Evolutionary conservation across 805 yeast species (phyloP).

Genomic region (Nakazawaea sp.): DNA sequence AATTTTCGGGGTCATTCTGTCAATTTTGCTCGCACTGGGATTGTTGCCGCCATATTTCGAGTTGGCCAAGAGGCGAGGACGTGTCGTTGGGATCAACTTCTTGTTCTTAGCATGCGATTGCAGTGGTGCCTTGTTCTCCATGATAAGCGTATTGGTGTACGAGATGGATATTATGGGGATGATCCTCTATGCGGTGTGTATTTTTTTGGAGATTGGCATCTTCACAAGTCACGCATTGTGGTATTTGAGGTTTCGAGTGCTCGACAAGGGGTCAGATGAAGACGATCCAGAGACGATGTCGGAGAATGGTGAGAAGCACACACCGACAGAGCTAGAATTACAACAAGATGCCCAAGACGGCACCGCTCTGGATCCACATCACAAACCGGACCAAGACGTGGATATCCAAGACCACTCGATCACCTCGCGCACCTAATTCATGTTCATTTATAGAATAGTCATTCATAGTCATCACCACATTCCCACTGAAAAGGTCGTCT

Average conservation of each 20-base stretch:
- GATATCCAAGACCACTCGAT: too few relatives aligned
- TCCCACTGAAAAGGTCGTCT: too few relatives aligned
- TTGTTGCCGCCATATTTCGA: conserved; percentile 52
- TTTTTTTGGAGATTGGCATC: conserved; percentile 73
- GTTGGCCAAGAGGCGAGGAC: conserved; percentile 41
- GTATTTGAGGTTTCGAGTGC: conserved; percentile 39
- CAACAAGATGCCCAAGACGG: too few relatives aligned
- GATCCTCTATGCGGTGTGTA: conserved; percentile 66
- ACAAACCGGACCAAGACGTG: too few relatives aligned
- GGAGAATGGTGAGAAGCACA: neutral
- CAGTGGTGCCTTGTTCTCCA: conserved; percentile 54
- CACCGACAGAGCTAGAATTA: too few relatives aligned
- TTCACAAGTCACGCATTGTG: conserved; percentile 65
- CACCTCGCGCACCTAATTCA: too few relatives aligned
- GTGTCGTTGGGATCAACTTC: conserved; percentile 51
- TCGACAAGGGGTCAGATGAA: conserved; percentile 11
- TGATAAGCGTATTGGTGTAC: conserved; percentile 46
- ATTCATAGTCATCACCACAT: too few relatives aligned
- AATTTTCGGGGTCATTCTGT: conserved; percentile 42
- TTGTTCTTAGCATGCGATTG: conserved; percentile 42
- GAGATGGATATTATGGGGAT: conserved; percentile 74
- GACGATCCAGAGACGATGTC: neutral
- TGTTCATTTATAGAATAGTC: too few relatives aligned
- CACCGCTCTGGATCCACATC: too few relatives aligned
- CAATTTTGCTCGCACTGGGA: conserved; percentile 42